Evolutionary conservation across 129 eudicot genomes (phyloP).

Genomic region (Artemisia annua): DNA sequence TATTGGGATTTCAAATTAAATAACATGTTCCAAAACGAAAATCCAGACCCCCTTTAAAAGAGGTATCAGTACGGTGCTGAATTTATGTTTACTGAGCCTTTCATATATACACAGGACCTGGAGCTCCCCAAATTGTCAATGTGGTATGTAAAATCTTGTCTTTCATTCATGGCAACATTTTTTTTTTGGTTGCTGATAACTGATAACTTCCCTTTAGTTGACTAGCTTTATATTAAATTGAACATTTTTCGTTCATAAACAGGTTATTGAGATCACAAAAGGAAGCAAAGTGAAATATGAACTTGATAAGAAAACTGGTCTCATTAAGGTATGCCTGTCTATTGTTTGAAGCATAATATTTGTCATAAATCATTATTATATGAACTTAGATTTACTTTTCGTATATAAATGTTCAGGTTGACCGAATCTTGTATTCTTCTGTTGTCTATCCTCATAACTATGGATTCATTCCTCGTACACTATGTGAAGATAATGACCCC

Average conservation of each 20-base stretch:
- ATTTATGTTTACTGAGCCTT: neutral
- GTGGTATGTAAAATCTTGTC: slow-evolving; percentile 44
- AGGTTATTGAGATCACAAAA: slow-evolving; percentile 78
- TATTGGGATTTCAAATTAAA: neutral
- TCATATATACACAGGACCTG: slow-evolving; percentile 54
- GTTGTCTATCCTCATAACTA: slow-evolving; percentile 89
- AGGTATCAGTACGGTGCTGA: too few species aligned
- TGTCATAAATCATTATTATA: neutral
- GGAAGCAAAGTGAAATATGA: slow-evolving; percentile 90
- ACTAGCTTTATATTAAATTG: slow-evolving; percentile 5
- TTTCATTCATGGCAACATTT: neutral
- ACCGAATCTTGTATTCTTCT: slow-evolving; percentile 73
- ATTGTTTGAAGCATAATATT: neutral
- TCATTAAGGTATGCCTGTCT: slow-evolving; percentile 48
- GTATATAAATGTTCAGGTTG: slow-evolving; percentile 44
- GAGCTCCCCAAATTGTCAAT: slow-evolving; percentile 61
- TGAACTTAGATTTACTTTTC: slow-evolving; percentile 6
- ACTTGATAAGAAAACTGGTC: slow-evolving; percentile 79
- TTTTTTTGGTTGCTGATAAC: neutral
- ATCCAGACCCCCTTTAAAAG: neutral
- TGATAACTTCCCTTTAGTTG: neutral
- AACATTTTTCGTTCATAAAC: neutral
- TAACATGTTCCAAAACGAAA: neutral
- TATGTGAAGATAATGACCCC: slow-evolving; percentile 87
- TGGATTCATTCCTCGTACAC: slow-evolving; percentile 81